Evolutionary conservation across 2,329 filamentous ascomycete genomes (phyloP), one percentile per base, ranked within the genome.

Genomic region (Pseudogymnoascus sp.): DNA sequence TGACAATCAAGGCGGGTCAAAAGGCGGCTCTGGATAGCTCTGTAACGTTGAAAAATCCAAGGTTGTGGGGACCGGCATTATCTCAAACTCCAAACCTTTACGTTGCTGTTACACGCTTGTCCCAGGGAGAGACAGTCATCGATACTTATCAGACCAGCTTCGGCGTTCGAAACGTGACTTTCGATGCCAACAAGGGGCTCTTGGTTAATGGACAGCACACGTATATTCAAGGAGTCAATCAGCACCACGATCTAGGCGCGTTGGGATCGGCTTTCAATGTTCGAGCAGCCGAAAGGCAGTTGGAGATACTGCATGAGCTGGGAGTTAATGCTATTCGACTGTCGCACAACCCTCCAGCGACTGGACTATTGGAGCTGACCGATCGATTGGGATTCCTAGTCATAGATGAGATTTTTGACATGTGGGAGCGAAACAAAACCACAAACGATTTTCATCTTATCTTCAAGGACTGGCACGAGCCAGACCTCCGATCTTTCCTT

Each of bases 331-430:
- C 78, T 0, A 71, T 83, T 3, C 75, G 81, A 2, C 82, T 77
- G 31, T 77, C 80, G 0, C 81, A 84, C 68, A 83, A 83, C 68
- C 80, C 80, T 0, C 81, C 81, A 0, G 79, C 80, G 0, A 73
- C 79, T 0, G 80, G 81, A 64, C 69, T 82, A 0, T 73, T 84
- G 0, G 77, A 81, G 5, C 66, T 83, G 4, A 74, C 80, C 0
- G 81, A 84, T 66, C 68, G 71, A 1, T 71, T 80, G 69, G 81
- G 81, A 0, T 76, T 83, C 63, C 59, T 84, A 1, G 78, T 83
- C 2, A 69, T 83, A 35, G 78, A 82, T 64, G 81, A 84, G 70
- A 78, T 81, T 13, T 84, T 83, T 65, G 81, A 84, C 67, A 71
- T 68, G 9, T 84, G 81, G 81, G 66, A 74, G 13, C 66, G 51